Base-by-base conservation (phyloP, 768 basidiomycete species). In the Udeniomyces megalosporus region DNA sequence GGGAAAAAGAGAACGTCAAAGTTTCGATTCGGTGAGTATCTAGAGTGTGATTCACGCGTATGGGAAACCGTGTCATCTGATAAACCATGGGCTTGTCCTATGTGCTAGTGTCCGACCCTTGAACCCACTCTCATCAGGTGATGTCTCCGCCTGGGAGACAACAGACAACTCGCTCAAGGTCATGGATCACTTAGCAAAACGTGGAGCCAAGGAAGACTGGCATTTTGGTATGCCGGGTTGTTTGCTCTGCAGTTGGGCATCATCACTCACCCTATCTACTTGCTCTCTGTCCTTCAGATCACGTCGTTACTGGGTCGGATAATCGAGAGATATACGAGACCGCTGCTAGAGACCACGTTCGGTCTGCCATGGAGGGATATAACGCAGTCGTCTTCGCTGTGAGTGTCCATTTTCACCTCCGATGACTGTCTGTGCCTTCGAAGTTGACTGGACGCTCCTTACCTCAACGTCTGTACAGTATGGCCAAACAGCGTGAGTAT, bases 341-440 rank as follows among this genome's bases (percentile, higher is more conserved):
- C 34, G 58, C 63, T 5, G 63, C 63, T 2, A 32, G 57, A 31
- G 58, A 58, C 24, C 63, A 65, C 26, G 58, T 65, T 5, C 35
- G 62, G 56, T 88, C 91, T 3, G 89, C 92, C 11, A 95, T 97
- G 90, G 88, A 89, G 55, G 95, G 95, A 20, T 97, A 82, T 78
- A 96, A 97, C 72, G 82, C 91, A 8, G 88, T 97, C 66, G 81
- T 96, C 46, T 99, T 99, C 68, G 93, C 95, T 51, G 38, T 42
- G 17, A 8, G 38, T 42, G 10, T 8, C 38, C 38, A 8, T 42
- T 17, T 42, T 17, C 38, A 42, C 38, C 17, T 42, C 10, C 38
- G 38, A 1, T 0, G 86, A 88, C 58, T 86, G 86, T 42, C 17
- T 8, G 15, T 28, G 22, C 15, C 3, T 15, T 50, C 49, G 32